Conservation (phyloP, 2,329 filamentous ascomycete genomes). For the Fusarium drepaniforme region DNA sequence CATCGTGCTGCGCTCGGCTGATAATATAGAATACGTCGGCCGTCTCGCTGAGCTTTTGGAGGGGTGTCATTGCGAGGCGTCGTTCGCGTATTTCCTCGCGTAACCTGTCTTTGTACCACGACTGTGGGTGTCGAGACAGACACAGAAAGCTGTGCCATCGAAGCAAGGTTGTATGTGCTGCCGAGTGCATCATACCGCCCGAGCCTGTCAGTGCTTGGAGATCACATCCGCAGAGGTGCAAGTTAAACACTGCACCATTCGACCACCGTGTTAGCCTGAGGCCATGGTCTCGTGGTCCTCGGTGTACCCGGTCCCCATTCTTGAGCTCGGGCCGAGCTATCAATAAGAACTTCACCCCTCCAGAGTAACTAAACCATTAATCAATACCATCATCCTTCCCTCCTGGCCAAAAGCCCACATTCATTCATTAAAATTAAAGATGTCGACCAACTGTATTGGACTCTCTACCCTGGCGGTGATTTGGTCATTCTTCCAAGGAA, state of each 20-base stretch:
- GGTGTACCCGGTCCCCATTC: background rate
- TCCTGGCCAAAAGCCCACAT: too few species aligned
- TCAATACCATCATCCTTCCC: too few species aligned
- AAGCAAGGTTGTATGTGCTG: background rate
- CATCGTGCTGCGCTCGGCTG: constrained; percentile 54
- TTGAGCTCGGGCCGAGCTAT: background rate
- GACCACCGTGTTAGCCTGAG: background rate
- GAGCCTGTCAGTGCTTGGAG: background rate
- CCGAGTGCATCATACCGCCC: background rate
- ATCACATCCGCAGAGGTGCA: background rate
- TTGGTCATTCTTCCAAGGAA: too few species aligned
- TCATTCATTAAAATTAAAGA: too few species aligned
- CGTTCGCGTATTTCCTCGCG: constrained; percentile 16
- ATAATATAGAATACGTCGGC: constrained; percentile 58
- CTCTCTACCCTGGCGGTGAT: too few species aligned
- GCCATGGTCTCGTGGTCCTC: background rate
- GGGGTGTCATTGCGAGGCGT: background rate
- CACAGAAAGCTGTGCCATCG: constrained; percentile 8
- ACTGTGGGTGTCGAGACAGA: background rate
- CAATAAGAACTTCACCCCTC: background rate
- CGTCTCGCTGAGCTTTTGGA: constrained; percentile 54
- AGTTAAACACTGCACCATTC: background rate
- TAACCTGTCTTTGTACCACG: constrained; percentile 13
- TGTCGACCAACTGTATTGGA: too few species aligned
- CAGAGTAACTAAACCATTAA: too few species aligned